Evolutionary conservation across 192 early-diverging fungal genomes (phyloP), one percentile per base, ranked within the genome.

Genomic region (Podila horticola): DNA sequence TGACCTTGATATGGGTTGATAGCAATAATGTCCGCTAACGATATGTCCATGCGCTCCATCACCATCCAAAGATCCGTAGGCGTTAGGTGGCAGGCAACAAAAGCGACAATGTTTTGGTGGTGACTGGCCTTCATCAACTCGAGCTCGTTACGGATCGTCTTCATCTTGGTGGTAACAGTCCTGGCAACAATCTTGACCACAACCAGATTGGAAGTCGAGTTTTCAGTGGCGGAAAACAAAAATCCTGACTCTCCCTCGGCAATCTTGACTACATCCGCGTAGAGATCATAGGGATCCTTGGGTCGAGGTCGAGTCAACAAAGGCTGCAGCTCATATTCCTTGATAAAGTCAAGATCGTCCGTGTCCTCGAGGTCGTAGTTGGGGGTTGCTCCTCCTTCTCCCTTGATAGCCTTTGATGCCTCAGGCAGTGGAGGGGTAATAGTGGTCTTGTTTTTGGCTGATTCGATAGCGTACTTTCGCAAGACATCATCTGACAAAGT

Each of bases 31-130:
- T 99, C 97, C n/a, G 97, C 98, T 62, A 99, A 84, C 13, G 97
- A 92, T 20, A 97, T 95, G 59, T 99, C 98, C 98, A 99, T 99
- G 74, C 91, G 94, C 82, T 99, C 98, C 95, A 98, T 96, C 30
- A 98, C 93, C 38, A 99, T 82, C 98, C 98, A 99, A 70, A 99
- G 85, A 38, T 98, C 97, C 24, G 88, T 88, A 64, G 89, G 85
- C 17, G 94, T 88, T 65, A 94, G 82, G 74, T 94, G 97, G 24
- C 92, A 89, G 74, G 95, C 95, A 62, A 96, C 86, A 82, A 93
- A 98, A 72, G 98, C 97, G 66, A 98, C 96, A 84, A 99, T 95
- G 83, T 98, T 98, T 31, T 93, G 89, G 74, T 96, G 95, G 57
- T 86, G 86, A 69, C 92, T 93, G 74, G 93, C 91, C 84, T 95